Evolutionary conservation across 225 moss, liverwort and hornwort species (phyloP), one percentile per base, ranked within the genome.

Genomic region (Polytrichum formosum): DNA sequence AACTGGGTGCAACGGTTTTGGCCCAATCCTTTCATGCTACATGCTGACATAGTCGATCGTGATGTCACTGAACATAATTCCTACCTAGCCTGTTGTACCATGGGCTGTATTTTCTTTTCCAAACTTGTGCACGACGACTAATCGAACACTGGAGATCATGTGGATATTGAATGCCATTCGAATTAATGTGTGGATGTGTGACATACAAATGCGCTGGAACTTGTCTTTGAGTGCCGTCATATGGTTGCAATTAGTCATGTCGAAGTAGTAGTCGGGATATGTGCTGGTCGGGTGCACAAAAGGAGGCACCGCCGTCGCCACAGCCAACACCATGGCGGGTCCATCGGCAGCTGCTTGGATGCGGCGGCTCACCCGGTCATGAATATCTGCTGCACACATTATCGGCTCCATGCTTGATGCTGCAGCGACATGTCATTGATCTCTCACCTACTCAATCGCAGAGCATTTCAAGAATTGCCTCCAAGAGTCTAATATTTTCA

Each of bases 151-250:
- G 46, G 46, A 46, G 46, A 16, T 46, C 16, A 46, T 13, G 16
- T 16, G 46, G 46, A 13, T 2, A 46, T 58, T 26, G 17, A 17
- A 28, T 26, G 26, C 20, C 7, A 26, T 46, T 23, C n/a, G 21
- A 5, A 30, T 6, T 1, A 31, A 53, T 9, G 10, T 4, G 20
- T 6, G 26, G 6, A 20, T 5, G n/a, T 6, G 13, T 13, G n/a
- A 71, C 78, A 69, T 33, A 82, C 87, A 88, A 19, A 88, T 82
- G 77, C 84, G 82, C 64, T 16, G 64, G 53, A 88, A 88, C 74
- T 75, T 84, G 31, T 71, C 74, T 56, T 88, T 88, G 16, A 84
- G 84, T 21, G 78, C 84, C 56, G 67, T 77, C 72, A 84, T 88
- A 46, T 88, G 73, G 56, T 76, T 58, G 73, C 87, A 81, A 59